phyloP scores from a whole-genome alignment of 2,329 filamentous ascomycete genomes.

The Hymenoscyphus repandus region DNA sequence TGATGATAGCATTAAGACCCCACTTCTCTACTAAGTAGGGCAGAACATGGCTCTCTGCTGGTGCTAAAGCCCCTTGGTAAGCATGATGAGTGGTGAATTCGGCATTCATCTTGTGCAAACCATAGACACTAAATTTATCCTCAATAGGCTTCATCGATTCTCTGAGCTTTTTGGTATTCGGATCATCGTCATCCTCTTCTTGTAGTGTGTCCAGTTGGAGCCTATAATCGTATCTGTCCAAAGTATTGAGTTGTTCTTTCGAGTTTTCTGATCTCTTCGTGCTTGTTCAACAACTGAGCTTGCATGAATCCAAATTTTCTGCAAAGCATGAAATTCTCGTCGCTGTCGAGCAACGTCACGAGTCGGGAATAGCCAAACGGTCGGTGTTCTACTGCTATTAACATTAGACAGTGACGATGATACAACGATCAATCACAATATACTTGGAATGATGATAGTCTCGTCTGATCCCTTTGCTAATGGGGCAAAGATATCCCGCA shows the following conservation, averaged over 20 bases:
- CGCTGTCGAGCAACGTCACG: constrained; percentile 34
- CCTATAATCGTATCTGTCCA: constrained; percentile 1
- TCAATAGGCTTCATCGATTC: constrained; percentile 10
- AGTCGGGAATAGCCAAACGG: constrained; percentile 33
- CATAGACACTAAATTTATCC: constrained; percentile 15
- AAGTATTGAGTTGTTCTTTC: constrained; percentile 2
- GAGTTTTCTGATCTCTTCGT: constrained; percentile 7
- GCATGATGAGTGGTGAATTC: too few species aligned
- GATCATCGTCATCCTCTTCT: constrained; percentile 7
- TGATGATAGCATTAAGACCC: too few species aligned
- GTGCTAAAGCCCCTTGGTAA: constrained; percentile 5
- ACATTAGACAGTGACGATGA: too few species aligned
- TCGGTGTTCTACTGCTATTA: constrained; percentile 1
- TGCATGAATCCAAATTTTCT: constrained; percentile 36
- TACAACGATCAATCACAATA: too few species aligned
- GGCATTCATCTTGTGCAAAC: neutral
- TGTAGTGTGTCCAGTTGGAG: neutral
- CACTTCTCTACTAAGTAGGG: too few species aligned
- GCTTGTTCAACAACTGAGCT: constrained; percentile 25
- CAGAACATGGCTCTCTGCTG: too few species aligned
- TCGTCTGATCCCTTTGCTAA: too few species aligned
- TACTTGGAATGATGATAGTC: too few species aligned
- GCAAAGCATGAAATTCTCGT: constrained; percentile 36
- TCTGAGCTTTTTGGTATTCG: neutral
- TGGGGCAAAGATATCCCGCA: too few species aligned